phyloP scores from a whole-genome alignment of 495 filamentous ascomycete species.

The Aspergillus heteromorphus region DNA sequence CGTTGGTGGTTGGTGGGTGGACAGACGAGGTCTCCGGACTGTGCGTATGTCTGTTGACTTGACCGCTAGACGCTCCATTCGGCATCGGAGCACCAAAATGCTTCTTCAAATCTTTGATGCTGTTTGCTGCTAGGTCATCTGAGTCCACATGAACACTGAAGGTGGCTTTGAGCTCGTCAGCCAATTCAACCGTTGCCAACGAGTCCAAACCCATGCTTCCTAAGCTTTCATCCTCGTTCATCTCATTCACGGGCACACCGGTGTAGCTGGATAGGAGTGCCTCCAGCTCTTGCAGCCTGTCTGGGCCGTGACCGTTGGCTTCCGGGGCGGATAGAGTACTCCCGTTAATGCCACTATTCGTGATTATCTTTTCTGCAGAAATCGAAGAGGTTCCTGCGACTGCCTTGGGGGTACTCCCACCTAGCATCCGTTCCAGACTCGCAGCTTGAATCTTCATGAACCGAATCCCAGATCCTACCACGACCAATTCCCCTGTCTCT shows the following conservation, averaged over 20 bases:
- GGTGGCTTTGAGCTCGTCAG: not conserved
- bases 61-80: not conserved
- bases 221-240: not conserved
- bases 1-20: not conserved
- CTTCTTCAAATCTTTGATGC: not conserved
- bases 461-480: not conserved
- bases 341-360: not conserved
- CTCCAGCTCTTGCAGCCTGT: not conserved
- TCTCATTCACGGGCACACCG: not conserved
- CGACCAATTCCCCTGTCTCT: not conserved
- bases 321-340: not conserved
- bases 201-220: not conserved
- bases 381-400: not conserved
- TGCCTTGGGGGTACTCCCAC: not conserved
- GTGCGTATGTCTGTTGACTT: not conserved
- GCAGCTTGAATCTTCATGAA: not conserved
- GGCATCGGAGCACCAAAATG: not conserved
- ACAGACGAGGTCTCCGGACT: not conserved
- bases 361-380: not conserved
- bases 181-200: not conserved
- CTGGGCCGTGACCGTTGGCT: not conserved
- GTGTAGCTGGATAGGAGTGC: not conserved
- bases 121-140: not conserved
- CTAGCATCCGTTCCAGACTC: not conserved
- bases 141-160: not conserved